Conservation (phyloP, 73 alveolate genomes). For the Tetrahymena elliotti region DNA sequence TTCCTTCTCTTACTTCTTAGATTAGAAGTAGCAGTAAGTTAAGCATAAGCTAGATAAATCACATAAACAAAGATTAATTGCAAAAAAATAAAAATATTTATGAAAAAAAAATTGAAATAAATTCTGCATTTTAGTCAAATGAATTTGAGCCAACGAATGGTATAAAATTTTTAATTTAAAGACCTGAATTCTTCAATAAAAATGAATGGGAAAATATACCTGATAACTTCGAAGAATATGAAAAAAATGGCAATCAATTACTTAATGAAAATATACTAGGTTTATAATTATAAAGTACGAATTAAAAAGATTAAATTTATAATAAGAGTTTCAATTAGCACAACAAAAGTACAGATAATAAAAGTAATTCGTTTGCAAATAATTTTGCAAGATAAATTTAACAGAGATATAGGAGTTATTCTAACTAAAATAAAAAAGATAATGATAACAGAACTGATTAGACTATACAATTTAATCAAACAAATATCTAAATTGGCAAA, state of each 20-base stretch:
- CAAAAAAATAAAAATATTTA: too few species aligned
- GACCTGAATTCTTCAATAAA: background rate
- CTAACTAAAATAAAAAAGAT: background rate
- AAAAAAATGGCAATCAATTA: background rate
- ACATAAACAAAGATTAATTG: background rate
- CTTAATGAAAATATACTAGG: background rate
- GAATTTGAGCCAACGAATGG: background rate
- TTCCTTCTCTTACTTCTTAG: background rate
- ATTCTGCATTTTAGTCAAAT: background rate
- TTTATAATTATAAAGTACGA: background rate
- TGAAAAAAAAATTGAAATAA: background rate
- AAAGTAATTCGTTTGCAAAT: background rate
- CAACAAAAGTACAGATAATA: too few species aligned
- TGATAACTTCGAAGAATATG: background rate
- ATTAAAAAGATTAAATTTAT: too few species aligned
- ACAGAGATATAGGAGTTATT: background rate
- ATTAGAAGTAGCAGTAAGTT: background rate
- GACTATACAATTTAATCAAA: too few species aligned
- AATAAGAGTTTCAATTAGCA: background rate
- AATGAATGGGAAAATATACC: background rate
- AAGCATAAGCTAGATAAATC: background rate
- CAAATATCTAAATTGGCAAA: too few species aligned
- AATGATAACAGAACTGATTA: too few species aligned
- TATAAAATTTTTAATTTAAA: background rate
- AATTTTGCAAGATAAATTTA: background rate